These are phyloP conservation scores for Aspergillus funiculosus DNA, from an alignment of 495 filamentous ascomycete species.

Conservation along the genomic window DNA sequence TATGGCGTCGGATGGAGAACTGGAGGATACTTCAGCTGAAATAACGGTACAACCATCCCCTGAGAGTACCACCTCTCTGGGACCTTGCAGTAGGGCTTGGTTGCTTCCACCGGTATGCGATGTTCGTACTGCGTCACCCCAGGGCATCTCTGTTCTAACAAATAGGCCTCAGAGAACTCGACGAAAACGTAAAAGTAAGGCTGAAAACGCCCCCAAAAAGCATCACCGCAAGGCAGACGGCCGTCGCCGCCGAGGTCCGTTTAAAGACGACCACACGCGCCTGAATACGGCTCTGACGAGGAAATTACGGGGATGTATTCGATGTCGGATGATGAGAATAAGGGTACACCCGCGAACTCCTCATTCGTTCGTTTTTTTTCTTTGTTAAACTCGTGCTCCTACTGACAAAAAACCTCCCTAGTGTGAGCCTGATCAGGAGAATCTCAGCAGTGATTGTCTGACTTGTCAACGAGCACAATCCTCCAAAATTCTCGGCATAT, in stretches of 20 bases:
- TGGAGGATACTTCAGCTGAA: not conserved
- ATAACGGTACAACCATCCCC: not conserved
- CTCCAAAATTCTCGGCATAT: conserved; percentile 7
- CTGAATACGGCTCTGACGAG: conserved; percentile 13
- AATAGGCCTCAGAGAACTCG: conserved; percentile 8
- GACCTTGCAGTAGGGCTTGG: conserved; percentile 13
- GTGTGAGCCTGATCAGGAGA: conserved; percentile 9
- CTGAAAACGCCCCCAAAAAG: conserved; percentile 1
- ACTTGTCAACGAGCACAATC: conserved; percentile 14
- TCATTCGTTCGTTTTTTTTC: not conserved
- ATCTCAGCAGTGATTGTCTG: conserved; percentile 5
- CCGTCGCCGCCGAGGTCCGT: conserved; percentile 10
- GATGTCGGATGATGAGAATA: conserved; percentile 15
- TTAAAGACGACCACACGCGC: conserved; percentile 13
- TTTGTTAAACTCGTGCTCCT: not conserved
- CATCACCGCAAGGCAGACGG: conserved; percentile 3
- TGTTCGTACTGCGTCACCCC: not conserved
- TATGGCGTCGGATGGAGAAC: conserved; percentile 8
- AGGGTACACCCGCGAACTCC: conserved; percentile 5
- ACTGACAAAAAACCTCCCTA: conserved; percentile 1
- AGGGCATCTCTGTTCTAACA: conserved; percentile 6
- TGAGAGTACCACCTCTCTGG: not conserved
- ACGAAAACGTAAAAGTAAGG: conserved; percentile 5
- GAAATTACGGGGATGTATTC: conserved; percentile 9
- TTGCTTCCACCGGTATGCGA: conserved; percentile 10